phyloP scores from a whole-genome alignment of 805 yeast species.

The Kluyveromyces lactis region DNA sequence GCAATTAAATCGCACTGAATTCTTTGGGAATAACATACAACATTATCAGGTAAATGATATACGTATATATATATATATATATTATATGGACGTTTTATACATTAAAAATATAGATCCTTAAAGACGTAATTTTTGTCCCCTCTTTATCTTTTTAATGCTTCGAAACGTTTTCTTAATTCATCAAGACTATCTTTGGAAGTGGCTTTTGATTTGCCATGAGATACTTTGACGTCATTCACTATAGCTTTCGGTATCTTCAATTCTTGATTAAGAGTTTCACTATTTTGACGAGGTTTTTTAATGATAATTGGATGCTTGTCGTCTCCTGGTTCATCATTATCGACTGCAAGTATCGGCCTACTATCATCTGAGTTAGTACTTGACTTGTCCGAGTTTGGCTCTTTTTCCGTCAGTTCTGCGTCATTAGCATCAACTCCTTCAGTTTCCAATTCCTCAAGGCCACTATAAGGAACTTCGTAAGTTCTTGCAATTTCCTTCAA shows the following conservation, averaged over 20 bases:
- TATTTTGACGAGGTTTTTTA: conserved; percentile 34
- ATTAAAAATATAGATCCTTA: not conserved
- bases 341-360: conserved; percentile 32
- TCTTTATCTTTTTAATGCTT: conserved; percentile 51
- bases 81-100: not conserved
- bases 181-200: conserved; percentile 45
- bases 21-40: no score
- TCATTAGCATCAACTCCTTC: conserved; percentile 24
- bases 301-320: conserved; percentile 35
- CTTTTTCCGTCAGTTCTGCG: no score
- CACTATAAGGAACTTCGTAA: conserved; percentile 67
- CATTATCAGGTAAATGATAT: no score
- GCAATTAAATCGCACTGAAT: conserved; percentile 18
- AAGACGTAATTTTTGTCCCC: no score
- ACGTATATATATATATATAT: conserved; percentile 1
- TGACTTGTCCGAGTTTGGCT: not conserved
- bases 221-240: conserved; percentile 28
- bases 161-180: conserved; percentile 61
- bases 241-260: conserved; percentile 36
- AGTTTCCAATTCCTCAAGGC: conserved; percentile 31
- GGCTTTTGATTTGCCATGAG: conserved; percentile 15
- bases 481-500: conserved; percentile 74
- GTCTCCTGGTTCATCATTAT: conserved; percentile 23
- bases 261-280: conserved; percentile 33
- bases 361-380: conserved; percentile 13